These are phyloP conservation scores for Aurantiochytrium sp. DNA, from an alignment of 108 stramenopile genomes.

Conservation along the genomic window DNA sequence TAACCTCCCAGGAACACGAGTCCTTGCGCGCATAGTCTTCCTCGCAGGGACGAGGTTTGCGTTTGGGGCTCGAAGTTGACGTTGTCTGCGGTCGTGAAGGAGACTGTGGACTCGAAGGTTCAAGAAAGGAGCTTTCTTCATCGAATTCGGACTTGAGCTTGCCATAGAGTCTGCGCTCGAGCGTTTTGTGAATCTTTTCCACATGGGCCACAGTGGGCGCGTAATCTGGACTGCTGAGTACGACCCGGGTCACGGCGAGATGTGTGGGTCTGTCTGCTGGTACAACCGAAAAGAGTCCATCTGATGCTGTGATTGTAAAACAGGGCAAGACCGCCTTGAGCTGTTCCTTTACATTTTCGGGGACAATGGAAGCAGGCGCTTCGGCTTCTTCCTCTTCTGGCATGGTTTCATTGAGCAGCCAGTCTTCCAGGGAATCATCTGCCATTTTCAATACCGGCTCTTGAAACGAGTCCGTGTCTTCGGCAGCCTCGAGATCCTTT, in stretches of 20 bases:
- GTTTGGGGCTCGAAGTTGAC: neutral
- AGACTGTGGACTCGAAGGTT: neutral
- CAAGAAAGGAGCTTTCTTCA: neutral
- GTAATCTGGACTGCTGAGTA: neutral
- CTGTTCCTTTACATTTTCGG: neutral
- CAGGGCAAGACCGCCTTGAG: neutral
- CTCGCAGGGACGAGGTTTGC: neutral
- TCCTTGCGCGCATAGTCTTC: neutral
- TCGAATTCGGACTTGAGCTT: neutral
- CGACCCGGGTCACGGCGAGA: neutral
- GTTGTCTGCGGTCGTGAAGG: neutral
- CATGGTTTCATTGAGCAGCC: neutral
- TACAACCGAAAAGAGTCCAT: neutral
- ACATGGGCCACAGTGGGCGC: neutral
- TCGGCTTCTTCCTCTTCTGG: neutral
- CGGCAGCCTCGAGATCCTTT: neutral
- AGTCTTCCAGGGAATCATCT: neutral
- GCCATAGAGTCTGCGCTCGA: neutral
- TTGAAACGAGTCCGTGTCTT: neutral
- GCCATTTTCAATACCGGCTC: neutral
- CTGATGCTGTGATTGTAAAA: neutral
- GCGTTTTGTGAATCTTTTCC: neutral
- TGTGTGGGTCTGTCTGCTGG: neutral
- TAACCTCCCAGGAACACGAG: neutral
- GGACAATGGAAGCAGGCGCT: neutral